Conservation (phyloP, 73 alveolate genomes). For the Symbiodinium pilosum region DNA sequence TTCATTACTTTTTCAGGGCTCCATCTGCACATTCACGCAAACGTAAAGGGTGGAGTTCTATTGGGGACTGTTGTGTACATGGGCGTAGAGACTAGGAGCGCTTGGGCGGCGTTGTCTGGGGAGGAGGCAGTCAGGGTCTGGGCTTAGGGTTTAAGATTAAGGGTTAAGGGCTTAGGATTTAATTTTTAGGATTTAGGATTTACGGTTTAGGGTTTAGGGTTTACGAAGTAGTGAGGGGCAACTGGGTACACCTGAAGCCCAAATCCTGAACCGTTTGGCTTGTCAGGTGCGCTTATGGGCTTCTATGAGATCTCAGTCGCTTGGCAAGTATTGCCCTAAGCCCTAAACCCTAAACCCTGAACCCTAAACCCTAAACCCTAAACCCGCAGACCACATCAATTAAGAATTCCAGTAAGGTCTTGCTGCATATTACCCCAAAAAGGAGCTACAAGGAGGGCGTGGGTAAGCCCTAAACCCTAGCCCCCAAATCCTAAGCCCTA, state of each 20-base stretch:
- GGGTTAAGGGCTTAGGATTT: too few species aligned
- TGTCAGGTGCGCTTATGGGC: conserved; percentile 74
- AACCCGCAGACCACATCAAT: background rate
- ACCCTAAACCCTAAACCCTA: background rate
- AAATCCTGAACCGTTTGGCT: background rate
- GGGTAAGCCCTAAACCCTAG: background rate
- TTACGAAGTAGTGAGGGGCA: too few species aligned
- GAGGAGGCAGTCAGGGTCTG: too few species aligned
- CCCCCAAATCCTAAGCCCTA: background rate
- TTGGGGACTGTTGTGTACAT: too few species aligned
- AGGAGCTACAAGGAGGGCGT: too few species aligned
- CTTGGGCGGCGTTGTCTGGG: too few species aligned
- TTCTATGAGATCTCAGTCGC: conserved; percentile 78
- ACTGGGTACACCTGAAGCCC: background rate
- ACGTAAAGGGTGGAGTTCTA: too few species aligned
- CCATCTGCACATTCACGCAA: too few species aligned
- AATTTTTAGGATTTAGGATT: background rate
- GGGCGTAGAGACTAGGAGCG: too few species aligned
- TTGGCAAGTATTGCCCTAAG: too few species aligned
- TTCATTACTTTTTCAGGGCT: too few species aligned
- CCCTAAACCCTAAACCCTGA: background rate
- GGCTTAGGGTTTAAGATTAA: too few species aligned
- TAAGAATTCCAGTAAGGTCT: background rate
- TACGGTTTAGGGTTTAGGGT: background rate
- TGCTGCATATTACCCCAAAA: background rate